Base-by-base conservation (phyloP, 2,329 filamentous ascomycete genomes). In the Verticillium longisporum region DNA sequence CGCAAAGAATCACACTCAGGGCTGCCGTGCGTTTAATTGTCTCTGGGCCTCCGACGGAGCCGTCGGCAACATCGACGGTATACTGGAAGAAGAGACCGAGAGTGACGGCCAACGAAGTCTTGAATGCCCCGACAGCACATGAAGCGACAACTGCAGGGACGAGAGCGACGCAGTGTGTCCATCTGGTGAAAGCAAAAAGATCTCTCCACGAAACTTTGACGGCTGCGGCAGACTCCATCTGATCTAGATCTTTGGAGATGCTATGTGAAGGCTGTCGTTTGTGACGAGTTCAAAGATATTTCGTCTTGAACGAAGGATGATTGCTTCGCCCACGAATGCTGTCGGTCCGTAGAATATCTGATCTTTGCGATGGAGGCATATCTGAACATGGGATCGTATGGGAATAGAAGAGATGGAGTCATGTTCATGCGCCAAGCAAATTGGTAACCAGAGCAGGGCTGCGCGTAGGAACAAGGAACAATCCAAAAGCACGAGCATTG, bases 41-140 rank as follows among this genome's bases (percentile, higher is more conserved):
- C 1, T 81, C 77, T 1, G 75, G 64, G 0, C 77, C 76, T 0
- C 75, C 73, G 3, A 85, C 75, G 1, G 72, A 70, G 1, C 84
- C 86, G 15, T 79, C 76, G 0, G 87, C 90, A 68, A 87, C 91
- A 6, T 80, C 74, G 0, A 89, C 82, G 62, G 96, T 88, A 4
- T 85, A 75, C 34, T 89, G 82, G 69, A 96, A 96, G 7, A 96
- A 80, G 57, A 83, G 82, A 13, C 93, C 93, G 1, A 93, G 83
- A 1, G 96, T 72, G 33, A 92, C 78, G 3, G 91, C 84, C 32
- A 90, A 80, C 1, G 81, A 75, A 0, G 91, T 89, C 60, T 86
- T 83, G 13, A 88, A 76, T 0, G 83, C 80, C 1, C 89, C 90
- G 9, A 85, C 81, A 1, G 84, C 67, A 4, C 85, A 70, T 0